Evolutionary conservation across 306 rosid species (phyloP), one percentile per base, ranked within the genome.

Genomic region (Casuarina glauca): DNA sequence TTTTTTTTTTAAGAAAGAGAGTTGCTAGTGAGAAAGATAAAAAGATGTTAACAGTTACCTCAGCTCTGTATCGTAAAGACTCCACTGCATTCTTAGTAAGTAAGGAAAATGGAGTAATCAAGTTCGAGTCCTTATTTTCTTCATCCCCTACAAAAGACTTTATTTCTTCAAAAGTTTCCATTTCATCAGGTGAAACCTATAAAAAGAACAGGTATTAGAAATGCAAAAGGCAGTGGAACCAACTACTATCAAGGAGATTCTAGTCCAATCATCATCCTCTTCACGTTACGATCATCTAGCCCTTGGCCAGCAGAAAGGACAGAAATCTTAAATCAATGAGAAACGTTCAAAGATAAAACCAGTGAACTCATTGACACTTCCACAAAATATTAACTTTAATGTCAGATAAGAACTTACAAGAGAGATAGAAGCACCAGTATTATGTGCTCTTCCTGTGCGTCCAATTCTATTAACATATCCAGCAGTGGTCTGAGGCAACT

Each of bases 381-480:
- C 32, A 26, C 0, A 0, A 26, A 26, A 26, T 41, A 68, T 10
- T 16, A n/a, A 39, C 4, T 39, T 76, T 26, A 58, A 68, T 10
- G 9, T 39, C 70, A 52, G 58, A 72, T 0, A 61, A 38, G 69
- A 74, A 91, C 97, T 91, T 86, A 95, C 99, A 88, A 95, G 87
- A 58, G 99, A 92, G 38, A 95, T 55, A 82, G 99, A 92, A 82
- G 91, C 57, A 82, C 99, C 99, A 64, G 93, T 88, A 80, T 72
- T 95, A 69, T 86, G 87, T 73, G 97, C 99, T 87, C 99, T 88
- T 84, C 99, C 99, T 36, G 99, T 95, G 72, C 99, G 97, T 62
- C 99, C 99, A 78, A 95, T 91, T 63, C 97, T 89, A 80, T 95
- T 97, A 16, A 95, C 86, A 74, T 95, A 95, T 71, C 97, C 97